phyloP scores from a whole-genome alignment of 2,329 filamentous ascomycete genomes.

The Alternaria novae-zelandiae region DNA sequence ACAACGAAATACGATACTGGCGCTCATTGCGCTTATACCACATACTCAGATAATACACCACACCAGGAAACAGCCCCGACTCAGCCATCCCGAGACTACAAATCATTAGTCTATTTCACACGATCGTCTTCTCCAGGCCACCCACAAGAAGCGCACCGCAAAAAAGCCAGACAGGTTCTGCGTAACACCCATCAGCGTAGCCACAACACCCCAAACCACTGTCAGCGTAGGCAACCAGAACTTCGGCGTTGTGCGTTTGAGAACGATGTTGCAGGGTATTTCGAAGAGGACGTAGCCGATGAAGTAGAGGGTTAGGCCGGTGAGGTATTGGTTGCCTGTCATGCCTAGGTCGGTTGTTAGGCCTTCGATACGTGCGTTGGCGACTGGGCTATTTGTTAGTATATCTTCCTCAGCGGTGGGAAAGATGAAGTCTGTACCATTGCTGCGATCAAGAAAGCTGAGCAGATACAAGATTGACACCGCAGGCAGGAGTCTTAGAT shows the following conservation, averaged over 20 bases:
- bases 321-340: conserved; percentile 63
- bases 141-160: conserved; percentile 55
- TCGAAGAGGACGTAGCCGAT: conserved; percentile 58
- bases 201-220: conserved; percentile 55
- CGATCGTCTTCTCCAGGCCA: background rate
- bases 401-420: background rate
- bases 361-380: conserved; percentile 56
- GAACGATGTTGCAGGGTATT: conserved; percentile 66
- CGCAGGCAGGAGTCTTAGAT: conserved; percentile 50
- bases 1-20: conserved; percentile 65
- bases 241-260: conserved; percentile 63
- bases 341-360: conserved; percentile 40
- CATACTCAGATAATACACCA: conserved; percentile 65
- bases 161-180: conserved; percentile 56
- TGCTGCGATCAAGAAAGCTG: conserved; percentile 48
- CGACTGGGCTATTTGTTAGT: conserved; percentile 21
- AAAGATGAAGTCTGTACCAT: conserved; percentile 23
- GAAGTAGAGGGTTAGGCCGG: conserved; percentile 71
- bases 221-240: conserved; percentile 58
- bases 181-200: conserved; percentile 59
- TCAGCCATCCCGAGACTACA: conserved; percentile 44
- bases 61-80: conserved; percentile 48
- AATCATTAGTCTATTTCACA: background rate
- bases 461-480: conserved; percentile 52
- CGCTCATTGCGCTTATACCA: conserved; percentile 68